phyloP scores from a whole-genome alignment of 768 basidiomycete genomes.

The Postia placenta region DNA sequence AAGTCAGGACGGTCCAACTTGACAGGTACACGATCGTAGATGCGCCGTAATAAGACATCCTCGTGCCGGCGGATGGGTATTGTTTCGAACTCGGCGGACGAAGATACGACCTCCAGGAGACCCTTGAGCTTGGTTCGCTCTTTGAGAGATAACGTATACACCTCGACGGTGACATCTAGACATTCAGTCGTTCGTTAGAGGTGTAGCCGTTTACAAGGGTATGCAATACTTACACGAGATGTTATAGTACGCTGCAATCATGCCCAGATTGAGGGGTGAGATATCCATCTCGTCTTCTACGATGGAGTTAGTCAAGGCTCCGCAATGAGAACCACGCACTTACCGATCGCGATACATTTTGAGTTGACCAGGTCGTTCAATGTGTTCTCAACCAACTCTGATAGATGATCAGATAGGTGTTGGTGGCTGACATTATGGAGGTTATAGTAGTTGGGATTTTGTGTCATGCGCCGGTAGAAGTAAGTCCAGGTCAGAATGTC shows the following conservation, averaged over 20 bases:
- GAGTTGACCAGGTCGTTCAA: conserved; percentile 87
- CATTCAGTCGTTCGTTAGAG: no score
- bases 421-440: conserved; percentile 93
- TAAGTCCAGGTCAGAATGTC: conserved; percentile 99
- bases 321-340: not conserved
- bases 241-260: conserved; percentile 97
- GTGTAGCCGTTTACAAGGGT: conserved; percentile 1
- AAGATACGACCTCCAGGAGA: conserved; percentile 92
- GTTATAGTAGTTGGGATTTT: conserved; percentile 95
- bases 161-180: conserved; percentile 91
- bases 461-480: conserved; percentile 96
- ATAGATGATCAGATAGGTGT: conserved; percentile 92
- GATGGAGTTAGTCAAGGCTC: conserved; percentile 4
- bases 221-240: conserved; percentile 64
- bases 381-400: conserved; percentile 93
- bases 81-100: conserved; percentile 92
- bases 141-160: conserved; percentile 91
- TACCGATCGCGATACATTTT: conserved; percentile 89
- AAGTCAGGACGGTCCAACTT: conserved; percentile 83
- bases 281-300: conserved; percentile 92
- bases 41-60: conserved; percentile 73
- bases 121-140: conserved; percentile 97
- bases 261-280: conserved; percentile 88
- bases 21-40: conserved; percentile 96
- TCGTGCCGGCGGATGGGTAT: conserved; percentile 96